Evolutionary conservation across 164 flowering plant genomes (phyloP).

Genomic region (Buxus sempervirens): DNA sequence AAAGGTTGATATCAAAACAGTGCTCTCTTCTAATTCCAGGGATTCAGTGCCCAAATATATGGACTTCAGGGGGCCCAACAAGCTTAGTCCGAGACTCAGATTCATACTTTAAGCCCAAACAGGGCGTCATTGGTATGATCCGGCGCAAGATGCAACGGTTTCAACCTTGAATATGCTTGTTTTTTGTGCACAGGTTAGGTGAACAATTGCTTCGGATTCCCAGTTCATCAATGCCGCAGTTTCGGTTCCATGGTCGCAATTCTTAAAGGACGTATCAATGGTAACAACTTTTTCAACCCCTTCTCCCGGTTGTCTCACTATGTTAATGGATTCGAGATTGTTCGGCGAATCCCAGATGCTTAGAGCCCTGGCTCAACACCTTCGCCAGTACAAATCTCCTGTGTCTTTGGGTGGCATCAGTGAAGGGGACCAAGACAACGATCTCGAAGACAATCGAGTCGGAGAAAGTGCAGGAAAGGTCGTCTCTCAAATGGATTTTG

Average conservation of each 20-base stretch:
- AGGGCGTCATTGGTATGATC: no score
- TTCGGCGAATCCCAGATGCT: slow-evolving; percentile 34
- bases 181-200: no score
- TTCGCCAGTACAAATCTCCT: slow-evolving; percentile 69
- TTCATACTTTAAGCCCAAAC: no score
- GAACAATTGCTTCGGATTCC: no score
- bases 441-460: slow-evolving; percentile 31
- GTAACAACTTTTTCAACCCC: slow-evolving; percentile 5
- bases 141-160: no score
- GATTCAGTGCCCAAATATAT: no score
- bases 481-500: slow-evolving; percentile 62
- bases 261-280: slow-evolving; percentile 19
- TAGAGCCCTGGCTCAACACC: slow-evolving; percentile 54
- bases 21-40: no score
- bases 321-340: slow-evolving; percentile 26
- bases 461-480: slow-evolving; percentile 46
- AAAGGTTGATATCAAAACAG: no score
- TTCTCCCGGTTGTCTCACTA: slow-evolving; percentile 1
- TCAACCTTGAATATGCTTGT: no score
- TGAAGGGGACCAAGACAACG: slow-evolving; percentile 15
- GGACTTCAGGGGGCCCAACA: no score
- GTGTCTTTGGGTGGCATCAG: slow-evolving; percentile 17
- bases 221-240: no score
- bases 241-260: slow-evolving; percentile 28
- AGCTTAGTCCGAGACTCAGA: no score